Conservation (phyloP, 495 filamentous ascomycete genomes). For the Hamigera avellanea region DNA sequence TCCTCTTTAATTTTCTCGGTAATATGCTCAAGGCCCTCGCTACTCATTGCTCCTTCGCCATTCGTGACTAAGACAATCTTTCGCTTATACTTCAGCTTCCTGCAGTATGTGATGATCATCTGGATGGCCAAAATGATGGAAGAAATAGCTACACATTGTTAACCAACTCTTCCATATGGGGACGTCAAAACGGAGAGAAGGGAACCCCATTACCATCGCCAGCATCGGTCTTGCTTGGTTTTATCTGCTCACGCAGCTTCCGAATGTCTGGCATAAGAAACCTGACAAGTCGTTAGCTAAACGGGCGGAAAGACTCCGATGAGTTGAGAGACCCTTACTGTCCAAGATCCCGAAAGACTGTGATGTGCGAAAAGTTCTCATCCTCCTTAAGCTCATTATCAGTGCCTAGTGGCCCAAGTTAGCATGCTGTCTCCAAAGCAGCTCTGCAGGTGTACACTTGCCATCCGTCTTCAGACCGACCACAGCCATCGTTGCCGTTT, state of each 20-base stretch:
- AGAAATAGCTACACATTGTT: constrained; percentile 49
- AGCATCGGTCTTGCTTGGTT: constrained; percentile 51
- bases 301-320: background rate
- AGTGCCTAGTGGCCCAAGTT: constrained; percentile 38
- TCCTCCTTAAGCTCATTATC: constrained; percentile 50
- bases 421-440: constrained; percentile 2
- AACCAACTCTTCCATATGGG: too few species aligned
- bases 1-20: constrained; percentile 57
- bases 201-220: constrained; percentile 69
- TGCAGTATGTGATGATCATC: constrained; percentile 75
- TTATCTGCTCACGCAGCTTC: constrained; percentile 47
- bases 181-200: too few species aligned
- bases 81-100: constrained; percentile 78
- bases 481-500: constrained; percentile 69
- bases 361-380: constrained; percentile 66
- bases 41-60: constrained; percentile 58
- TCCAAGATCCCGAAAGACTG: constrained; percentile 56
- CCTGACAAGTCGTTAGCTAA: constrained; percentile 14
- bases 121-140: constrained; percentile 73
- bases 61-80: constrained; percentile 80
- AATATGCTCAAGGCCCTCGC: constrained; percentile 52
- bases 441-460: constrained; percentile 14
- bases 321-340: constrained; percentile 33
- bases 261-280: constrained; percentile 62
- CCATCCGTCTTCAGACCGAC: constrained; percentile 73